A percentile compares a stretch with the other conserved stretches of the same genome.
Conservation (phyloP, 2,329 filamentous ascomycete species). For the Coniochaeta pulveracea region DNA sequence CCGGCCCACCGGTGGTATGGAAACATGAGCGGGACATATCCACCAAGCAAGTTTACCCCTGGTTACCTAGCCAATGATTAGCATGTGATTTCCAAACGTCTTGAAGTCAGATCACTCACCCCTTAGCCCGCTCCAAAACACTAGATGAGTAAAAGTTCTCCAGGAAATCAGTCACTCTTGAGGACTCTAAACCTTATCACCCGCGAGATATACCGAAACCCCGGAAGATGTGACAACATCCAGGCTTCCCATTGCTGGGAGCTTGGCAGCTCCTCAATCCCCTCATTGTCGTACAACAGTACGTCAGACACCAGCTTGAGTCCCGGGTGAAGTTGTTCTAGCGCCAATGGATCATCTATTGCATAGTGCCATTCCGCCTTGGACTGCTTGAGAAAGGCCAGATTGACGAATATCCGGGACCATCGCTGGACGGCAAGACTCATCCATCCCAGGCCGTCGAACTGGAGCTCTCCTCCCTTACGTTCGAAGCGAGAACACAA, state of each 20-base stretch:
- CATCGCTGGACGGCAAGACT: not conserved
- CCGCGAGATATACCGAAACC: not conserved
- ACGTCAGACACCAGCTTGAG: not conserved
- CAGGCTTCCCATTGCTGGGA: not conserved
- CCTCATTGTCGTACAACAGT: not conserved
- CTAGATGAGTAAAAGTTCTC: too few species aligned
- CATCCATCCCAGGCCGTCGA: slow-evolving; percentile 1
- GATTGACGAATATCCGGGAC: not conserved
- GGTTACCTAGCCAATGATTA: too few species aligned
- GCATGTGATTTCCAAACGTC: too few species aligned
- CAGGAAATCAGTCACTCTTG: too few species aligned
- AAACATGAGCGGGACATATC: too few species aligned
- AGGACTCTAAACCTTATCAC: not conserved
- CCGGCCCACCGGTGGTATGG: too few species aligned
- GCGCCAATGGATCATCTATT: not conserved
- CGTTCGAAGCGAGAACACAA: not conserved
- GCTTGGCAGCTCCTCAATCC: not conserved
- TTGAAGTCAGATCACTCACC: too few species aligned
- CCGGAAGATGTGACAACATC: not conserved
- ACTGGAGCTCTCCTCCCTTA: not conserved
- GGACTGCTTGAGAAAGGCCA: not conserved
- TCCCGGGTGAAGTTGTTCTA: not conserved
- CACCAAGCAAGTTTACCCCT: too few species aligned
- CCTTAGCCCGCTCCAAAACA: too few species aligned
- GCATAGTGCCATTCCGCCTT: not conserved